Evolutionary conservation across 768 basidiomycete genomes (phyloP).

Genomic region (Lentinula detonsa): DNA sequence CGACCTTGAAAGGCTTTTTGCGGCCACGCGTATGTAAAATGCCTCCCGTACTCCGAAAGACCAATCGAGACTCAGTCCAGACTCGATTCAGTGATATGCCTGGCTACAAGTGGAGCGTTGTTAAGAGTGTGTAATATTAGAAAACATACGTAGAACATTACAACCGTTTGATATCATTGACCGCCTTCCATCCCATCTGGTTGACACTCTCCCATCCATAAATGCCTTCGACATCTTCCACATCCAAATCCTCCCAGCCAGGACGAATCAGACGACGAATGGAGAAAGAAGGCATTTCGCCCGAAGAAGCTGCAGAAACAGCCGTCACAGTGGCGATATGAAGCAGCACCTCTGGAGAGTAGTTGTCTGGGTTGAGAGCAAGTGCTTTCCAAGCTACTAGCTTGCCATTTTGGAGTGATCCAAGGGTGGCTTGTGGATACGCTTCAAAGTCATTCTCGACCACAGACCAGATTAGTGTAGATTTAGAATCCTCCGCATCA

Average conservation of each 20-base stretch:
- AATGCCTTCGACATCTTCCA: neutral
- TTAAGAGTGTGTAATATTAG: too few relatives aligned
- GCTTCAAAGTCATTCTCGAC: neutral
- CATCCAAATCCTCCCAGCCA: conserved; percentile 2
- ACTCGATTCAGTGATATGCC: too few relatives aligned
- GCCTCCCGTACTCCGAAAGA: too few relatives aligned
- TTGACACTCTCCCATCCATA: neutral
- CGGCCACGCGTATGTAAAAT: too few relatives aligned
- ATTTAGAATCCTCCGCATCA: neutral
- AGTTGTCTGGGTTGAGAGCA: neutral
- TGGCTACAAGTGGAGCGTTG: too few relatives aligned
- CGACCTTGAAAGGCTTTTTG: too few relatives aligned
- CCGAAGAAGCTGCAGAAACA: neutral
- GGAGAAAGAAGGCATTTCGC: neutral
- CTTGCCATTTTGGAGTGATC: neutral
- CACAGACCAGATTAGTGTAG: conserved; percentile 1
- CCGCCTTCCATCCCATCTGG: conserved; percentile 2
- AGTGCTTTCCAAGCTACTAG: conserved; percentile 6
- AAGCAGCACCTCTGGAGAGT: conserved; percentile 1
- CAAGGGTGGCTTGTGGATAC: neutral
- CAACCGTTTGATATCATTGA: neutral
- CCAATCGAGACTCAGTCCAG: too few relatives aligned
- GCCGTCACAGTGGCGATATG: conserved; percentile 2
- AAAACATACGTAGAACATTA: neutral
- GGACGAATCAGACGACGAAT: neutral